Evolutionary conservation across 345 rosid genomes (phyloP), one percentile per base, ranked within the genome.

Genomic region (Noccaea bulbosa): DNA sequence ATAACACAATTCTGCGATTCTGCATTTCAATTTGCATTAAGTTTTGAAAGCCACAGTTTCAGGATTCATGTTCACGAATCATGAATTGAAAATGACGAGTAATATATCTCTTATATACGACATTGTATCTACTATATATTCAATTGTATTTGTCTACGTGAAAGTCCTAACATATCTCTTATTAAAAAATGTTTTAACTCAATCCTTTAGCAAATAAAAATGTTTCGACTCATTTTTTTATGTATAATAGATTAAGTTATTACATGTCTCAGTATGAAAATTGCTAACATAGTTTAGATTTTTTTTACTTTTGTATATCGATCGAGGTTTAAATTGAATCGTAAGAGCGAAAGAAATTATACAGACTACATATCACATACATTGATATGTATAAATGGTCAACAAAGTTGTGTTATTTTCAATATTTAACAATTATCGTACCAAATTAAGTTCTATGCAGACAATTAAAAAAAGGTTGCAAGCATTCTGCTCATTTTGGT

Each of bases 1-100:
- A 50, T 48, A 39, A 63, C 56, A 50, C 77, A 66, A 59, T n/a
- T 64, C 15, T 71, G 50, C 38, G 46, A 30, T 47, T 58, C 44
- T 53, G 35, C 8, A 45, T 65, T 64, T 73, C 46, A 30, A 11
- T 41, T 56, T 40, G 6, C 61, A 11, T 65, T 6, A 49, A 41
- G 53, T 37, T 72, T 63, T 72, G 35, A 63, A 44, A 63, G 57
- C 48, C 56, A 63, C 27, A 22, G 62, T 63, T 63, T 27, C 54
- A 34, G 33, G 40, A 49, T 22, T 62, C 10, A 4, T 39, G 20
- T 22, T 62, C 10, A 4, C 40, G 20, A 69, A 55, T 55, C 52
- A 43, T 45, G 10, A 43, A 22, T 10, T 52, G 68, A 61, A 32
- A 61, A 50, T 43, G 61, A 70, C 41, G 27, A 39, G 34, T 30